Evolutionary conservation across 371 early-diverging fungal species (phyloP).

Genomic region (Actinomortierella ambigua): DNA sequence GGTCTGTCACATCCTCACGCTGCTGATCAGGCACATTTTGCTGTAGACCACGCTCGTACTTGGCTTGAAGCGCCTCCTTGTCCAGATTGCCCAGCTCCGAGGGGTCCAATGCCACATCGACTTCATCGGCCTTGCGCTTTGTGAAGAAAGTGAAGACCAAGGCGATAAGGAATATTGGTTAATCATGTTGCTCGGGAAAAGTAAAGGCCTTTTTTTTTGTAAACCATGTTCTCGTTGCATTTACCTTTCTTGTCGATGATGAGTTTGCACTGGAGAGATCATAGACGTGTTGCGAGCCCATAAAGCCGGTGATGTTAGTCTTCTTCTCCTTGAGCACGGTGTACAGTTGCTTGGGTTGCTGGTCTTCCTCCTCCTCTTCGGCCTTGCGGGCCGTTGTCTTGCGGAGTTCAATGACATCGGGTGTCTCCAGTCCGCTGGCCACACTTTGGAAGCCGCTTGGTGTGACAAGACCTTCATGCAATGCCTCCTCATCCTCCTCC

Average conservation of each 20-base stretch:
- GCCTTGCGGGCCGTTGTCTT: constrained; percentile 62
- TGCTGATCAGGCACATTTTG: constrained; percentile 51
- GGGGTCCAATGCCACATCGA: constrained; percentile 78
- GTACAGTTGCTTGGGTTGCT: constrained; percentile 81
- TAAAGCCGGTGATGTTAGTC: constrained; percentile 81
- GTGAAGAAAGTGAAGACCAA: neutral
- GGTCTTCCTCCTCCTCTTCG: constrained; percentile 53
- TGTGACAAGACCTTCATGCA: constrained; percentile 78
- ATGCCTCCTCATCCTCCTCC: constrained; percentile 50
- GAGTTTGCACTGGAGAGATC: constrained; percentile 62
- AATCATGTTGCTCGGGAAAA: too few species aligned
- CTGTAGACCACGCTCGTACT: constrained; percentile 72
- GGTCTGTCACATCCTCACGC: constrained; percentile 83
- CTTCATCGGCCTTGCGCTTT: constrained; percentile 63
- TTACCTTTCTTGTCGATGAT: constrained; percentile 7
- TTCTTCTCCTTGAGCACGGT: constrained; percentile 87
- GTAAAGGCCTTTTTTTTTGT: too few species aligned
- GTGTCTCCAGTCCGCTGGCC: constrained; percentile 88
- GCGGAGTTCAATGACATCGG: constrained; percentile 90
- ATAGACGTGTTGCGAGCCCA: constrained; percentile 95
- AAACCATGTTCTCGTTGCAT: too few species aligned
- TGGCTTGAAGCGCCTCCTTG: constrained; percentile 72
- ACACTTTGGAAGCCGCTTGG: constrained; percentile 89
- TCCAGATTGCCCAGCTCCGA: constrained; percentile 77
- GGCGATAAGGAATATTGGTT: too few species aligned